Base-by-base conservation (phyloP, 768 basidiomycete species). In the Boletus fagicola region DNA sequence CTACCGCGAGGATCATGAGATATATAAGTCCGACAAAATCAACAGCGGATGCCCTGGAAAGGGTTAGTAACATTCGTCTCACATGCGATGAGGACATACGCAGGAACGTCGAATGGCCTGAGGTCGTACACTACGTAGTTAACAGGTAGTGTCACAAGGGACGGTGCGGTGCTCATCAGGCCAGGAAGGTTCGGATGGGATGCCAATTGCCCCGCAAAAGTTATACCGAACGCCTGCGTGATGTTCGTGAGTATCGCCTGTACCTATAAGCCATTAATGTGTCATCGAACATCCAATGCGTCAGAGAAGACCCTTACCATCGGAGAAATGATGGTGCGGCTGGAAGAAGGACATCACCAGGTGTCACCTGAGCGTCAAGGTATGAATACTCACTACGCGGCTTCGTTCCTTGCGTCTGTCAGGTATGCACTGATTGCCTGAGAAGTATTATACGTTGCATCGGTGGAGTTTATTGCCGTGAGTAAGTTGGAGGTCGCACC, bases 1-100 rank as follows among this genome's bases (percentile, higher is more conserved):
- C 62, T 61, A 71, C 70, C 54, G 70, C 66, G 22, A 71, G 62
- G 51, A 71, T 71, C 49, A 78, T 64, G 35, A 80, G 75, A 63
- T 82, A 83, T 31, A 85, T 79, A 38, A 84, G 70, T 24, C 83
- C 83, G 18, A 80, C 78, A 47, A 76, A 84, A 22, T 78, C 80
- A 2, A 80, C 76, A 3, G 82, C 82, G 4, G 78, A 69, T 8
- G 83, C 83, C 20, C 82, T 84, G 36, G 22, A 50, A n/a, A 38
- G 33, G 42, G 10, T 62, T 15, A 35, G 7, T 42, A 31, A 40
- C 18, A 35, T 22, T 26, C 38, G 18, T 45, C 11, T 42, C 24
- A 10, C 18, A 33, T n/a, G 33, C 45, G 6, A 40, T 18, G 12
- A 72, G 20, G 20, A 58, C 81, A 16, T 71, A 86, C 83, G 82